Conservation (phyloP, 768 basidiomycete genomes). For the Tylopilus felleus region DNA sequence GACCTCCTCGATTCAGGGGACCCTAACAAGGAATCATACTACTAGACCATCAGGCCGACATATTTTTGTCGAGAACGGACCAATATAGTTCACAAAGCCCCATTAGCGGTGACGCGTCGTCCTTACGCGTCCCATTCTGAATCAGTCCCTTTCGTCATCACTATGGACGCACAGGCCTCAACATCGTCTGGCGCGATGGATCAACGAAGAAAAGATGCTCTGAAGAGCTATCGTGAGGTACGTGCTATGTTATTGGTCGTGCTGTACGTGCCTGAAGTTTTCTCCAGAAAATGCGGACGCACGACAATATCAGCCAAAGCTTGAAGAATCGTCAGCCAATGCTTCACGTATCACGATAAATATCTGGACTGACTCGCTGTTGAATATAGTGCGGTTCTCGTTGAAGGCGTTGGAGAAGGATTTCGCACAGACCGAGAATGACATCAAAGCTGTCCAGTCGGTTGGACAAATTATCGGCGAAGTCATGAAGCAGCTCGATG, state of each 20-base stretch:
- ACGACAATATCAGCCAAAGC: conserved; percentile 81
- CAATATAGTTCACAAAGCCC: background rate
- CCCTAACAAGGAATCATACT: conserved; percentile 56
- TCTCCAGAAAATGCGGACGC: conserved; percentile 87
- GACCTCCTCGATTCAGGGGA: conserved; percentile 48
- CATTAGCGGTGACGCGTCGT: conserved; percentile 26
- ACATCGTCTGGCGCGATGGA: conserved; percentile 64
- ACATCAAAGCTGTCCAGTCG: conserved; percentile 98
- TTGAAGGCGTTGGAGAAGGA: conserved; percentile 86
- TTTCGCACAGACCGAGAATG: conserved; percentile 94
- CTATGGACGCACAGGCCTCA: conserved; percentile 34
- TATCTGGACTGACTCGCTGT: background rate
- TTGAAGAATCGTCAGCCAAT: conserved; percentile 79
- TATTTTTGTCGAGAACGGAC: rapidly evolving
- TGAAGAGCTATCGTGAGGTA: conserved; percentile 77
- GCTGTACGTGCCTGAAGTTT: conserved; percentile 1
- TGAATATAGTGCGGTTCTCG: conserved; percentile 76
- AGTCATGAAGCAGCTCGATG: conserved; percentile 97
- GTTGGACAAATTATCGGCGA: conserved; percentile 99
- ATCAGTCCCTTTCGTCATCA: conserved; percentile 7
- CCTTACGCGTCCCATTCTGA: conserved; percentile 12
- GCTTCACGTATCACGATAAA: background rate
- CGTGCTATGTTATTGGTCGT: conserved; percentile 5
- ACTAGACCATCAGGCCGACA: conserved; percentile 49
- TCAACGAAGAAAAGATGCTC: conserved; percentile 66